A percentile compares a stretch with the other conserved stretches of the same genome.
Conservation (phyloP, 225 moss, liverwort and hornwort species). For the Ulota crispa region DNA sequence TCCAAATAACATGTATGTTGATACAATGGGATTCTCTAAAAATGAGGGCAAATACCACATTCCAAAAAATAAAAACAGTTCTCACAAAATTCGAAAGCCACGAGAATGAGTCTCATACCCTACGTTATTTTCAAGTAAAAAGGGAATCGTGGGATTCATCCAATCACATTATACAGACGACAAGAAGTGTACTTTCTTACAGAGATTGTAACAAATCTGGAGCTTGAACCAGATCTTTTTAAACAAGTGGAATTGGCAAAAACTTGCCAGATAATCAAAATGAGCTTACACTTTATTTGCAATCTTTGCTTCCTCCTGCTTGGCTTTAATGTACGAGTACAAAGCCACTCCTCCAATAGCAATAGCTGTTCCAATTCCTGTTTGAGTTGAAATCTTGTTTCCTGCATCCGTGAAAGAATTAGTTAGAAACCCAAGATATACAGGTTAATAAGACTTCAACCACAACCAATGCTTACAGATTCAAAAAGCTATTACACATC, state of each 20-base stretch:
- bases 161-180: constrained; percentile 26
- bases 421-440: background rate
- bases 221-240: constrained; percentile 17
- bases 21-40: background rate
- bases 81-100: background rate
- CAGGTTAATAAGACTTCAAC: background rate
- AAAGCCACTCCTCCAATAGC: constrained; percentile 92
- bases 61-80: background rate
- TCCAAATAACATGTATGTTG: background rate
- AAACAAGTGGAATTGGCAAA: constrained; percentile 17
- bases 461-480: background rate
- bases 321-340: constrained; percentile 86
- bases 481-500: background rate
- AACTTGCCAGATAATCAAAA: background rate
- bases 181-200: constrained; percentile 28
- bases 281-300: constrained; percentile 29
- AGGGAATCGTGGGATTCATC: constrained; percentile 23
- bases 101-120: background rate
- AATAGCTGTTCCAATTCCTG: constrained; percentile 83
- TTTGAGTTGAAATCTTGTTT: constrained; percentile 96
- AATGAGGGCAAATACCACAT: background rate
- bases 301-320: constrained; percentile 68
- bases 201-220: constrained; percentile 34
- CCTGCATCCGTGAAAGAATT: constrained; percentile 26
- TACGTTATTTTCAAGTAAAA: constrained; percentile 12